A percentile compares a stretch with the other conserved stretches of the same genome.
These are phyloP conservation scores for Anthracocystis walkeri DNA, from an alignment of 1,284 basidiomycete genomes.

Conservation along the genomic window DNA sequence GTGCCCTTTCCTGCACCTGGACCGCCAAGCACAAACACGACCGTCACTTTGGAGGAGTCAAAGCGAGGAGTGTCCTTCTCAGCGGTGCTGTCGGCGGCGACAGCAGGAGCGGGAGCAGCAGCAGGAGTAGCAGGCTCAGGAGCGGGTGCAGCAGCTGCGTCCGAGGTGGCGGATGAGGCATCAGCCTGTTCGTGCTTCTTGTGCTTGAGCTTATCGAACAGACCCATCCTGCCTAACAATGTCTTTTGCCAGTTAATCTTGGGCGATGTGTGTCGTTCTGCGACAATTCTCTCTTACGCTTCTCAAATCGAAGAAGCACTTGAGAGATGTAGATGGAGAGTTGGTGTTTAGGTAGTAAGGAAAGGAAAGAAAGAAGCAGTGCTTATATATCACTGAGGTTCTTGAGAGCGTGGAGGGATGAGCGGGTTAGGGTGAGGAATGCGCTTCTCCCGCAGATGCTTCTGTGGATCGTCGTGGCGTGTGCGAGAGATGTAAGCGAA, in stretches of 20 bases:
- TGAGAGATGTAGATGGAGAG: constrained; percentile 10
- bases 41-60: constrained; percentile 80
- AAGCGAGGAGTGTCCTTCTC: constrained; percentile 73
- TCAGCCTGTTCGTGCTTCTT: constrained; percentile 33
- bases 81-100: neutral
- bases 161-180: neutral
- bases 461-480: constrained; percentile 58
- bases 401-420: constrained; percentile 56
- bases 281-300: constrained; percentile 23
- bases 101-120: constrained; percentile 6
- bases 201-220: constrained; percentile 50
- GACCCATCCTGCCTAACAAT: constrained; percentile 52
- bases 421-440: constrained; percentile 66
- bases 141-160: constrained; percentile 6
- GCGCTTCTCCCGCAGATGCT: constrained; percentile 55
- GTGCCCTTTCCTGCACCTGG: constrained; percentile 99
- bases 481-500: constrained; percentile 58
- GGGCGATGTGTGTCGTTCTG: constrained; percentile 32
- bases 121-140: constrained; percentile 2
- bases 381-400: constrained; percentile 33
- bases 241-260: constrained; percentile 53
- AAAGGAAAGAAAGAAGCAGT: neutral
- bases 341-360: neutral
- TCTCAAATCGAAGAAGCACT: constrained; percentile 9
- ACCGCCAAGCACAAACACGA: constrained; percentile 96